Conservation (phyloP, 169 alveolate genomes). For the Eimeria acervulina region DNA sequence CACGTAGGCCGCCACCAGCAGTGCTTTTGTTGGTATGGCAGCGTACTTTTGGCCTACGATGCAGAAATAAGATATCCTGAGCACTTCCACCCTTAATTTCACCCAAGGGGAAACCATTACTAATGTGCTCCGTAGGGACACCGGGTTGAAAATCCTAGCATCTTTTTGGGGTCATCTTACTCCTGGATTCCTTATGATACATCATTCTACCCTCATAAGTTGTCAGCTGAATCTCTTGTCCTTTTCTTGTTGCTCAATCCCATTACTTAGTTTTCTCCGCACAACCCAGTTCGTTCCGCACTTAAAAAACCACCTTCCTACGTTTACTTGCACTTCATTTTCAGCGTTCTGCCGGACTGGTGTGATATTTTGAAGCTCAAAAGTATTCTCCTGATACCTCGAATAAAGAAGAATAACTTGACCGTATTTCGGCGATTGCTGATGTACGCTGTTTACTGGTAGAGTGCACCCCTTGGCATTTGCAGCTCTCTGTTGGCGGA, state of each 20-base stretch:
- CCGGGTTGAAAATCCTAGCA: conserved; percentile 4
- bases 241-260: neutral
- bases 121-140: neutral
- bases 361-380: neutral
- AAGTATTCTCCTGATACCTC: neutral
- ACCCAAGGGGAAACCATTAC: neutral
- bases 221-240: conserved; percentile 40
- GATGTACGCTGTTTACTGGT: neutral
- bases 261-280: neutral
- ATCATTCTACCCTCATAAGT: neutral
- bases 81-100: neutral
- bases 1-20: neutral
- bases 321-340: neutral
- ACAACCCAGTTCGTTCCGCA: neutral
- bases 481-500: no score
- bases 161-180: neutral
- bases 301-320: neutral
- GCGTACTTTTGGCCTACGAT: neutral
- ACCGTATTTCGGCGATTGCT: neutral
- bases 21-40: neutral
- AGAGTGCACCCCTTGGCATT: neutral
- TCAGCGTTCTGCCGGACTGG: neutral
- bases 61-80: neutral
- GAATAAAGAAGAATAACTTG: neutral
- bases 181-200: conserved; percentile 2